These are phyloP conservation scores for Aspergillus saccharolyticus DNA, from an alignment of 495 filamentous ascomycete genomes.

Conservation along the genomic window DNA sequence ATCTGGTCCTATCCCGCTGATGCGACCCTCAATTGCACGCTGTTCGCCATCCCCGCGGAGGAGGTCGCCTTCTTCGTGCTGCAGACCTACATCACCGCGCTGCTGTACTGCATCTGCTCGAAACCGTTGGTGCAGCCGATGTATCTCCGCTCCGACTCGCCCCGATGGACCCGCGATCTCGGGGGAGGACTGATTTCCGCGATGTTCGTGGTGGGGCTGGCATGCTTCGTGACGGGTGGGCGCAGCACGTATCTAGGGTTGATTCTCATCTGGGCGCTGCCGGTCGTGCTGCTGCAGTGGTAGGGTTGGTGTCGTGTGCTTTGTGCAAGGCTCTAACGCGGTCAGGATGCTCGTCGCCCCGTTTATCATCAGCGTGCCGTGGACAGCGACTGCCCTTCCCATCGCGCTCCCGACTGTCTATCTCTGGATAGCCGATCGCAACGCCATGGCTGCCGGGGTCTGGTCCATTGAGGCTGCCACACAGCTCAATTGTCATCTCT, in stretches of 20 bases:
- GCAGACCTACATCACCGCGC: constrained; percentile 64
- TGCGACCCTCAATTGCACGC: constrained; percentile 51
- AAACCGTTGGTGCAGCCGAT: constrained; percentile 55
- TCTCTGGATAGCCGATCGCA: constrained; percentile 61
- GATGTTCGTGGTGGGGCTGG: neutral
- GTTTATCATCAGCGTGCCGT: constrained; percentile 52
- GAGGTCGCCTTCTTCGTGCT: constrained; percentile 73
- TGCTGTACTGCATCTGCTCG: constrained; percentile 59
- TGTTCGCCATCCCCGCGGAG: constrained; percentile 58
- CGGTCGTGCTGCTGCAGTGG: constrained; percentile 60
- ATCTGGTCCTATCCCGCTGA: constrained; percentile 65
- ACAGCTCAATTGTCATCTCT: constrained; percentile 52
- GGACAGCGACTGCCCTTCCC: constrained; percentile 45
- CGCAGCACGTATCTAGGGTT: constrained; percentile 57
- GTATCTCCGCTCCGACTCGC: constrained; percentile 38
- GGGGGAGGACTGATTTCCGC: neutral
- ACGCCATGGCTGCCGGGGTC: constrained; percentile 55
- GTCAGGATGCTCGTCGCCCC: constrained; percentile 1
- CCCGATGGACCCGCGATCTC: neutral
- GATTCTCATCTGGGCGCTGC: constrained; percentile 61
- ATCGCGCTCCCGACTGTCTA: constrained; percentile 59
- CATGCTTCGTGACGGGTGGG: constrained; percentile 21
- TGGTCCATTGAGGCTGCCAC: constrained; percentile 62
- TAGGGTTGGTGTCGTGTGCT: constrained; percentile 31
- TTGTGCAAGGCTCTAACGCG: neutral